Base-by-base conservation (phyloP, 2,329 filamentous ascomycete species). In the Neopestalotiopsis sp. region DNA sequence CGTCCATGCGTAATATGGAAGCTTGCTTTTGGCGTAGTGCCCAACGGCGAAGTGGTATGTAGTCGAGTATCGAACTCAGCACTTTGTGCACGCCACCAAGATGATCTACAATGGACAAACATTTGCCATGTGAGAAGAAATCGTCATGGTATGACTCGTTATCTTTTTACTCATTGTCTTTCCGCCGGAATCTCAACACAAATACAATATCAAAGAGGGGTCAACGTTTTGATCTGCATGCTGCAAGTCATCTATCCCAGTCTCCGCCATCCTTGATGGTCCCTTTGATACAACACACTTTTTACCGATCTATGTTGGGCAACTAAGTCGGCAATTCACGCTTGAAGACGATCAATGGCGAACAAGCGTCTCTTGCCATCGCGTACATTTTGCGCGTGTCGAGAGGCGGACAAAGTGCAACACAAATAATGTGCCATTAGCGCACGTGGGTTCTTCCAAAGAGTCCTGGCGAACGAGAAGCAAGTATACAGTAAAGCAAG, bases 381-480 rank as follows among this genome's bases (percentile, higher is more conserved):
- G 17, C 9, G n/a, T n/a, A 14, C 17, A 20, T 7, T 7, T 52
- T 17, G n/a, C 20, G 45, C 45, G 45, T 52, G 7, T 14, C 17
- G n/a, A 52, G 45, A 52, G 17, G 45, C 34, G 10, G 10, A 9
- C 4, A 14, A 9, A 52, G 45, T 52, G 45, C n/a, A 52, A 52
- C 45, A 34, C 24, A 59, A 34, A 59, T 24, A 59, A 28, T 34
- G 12, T 59, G 24, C 57, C 13, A 34, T 59, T 38, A 38, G 6
- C 32, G 34, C 59, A 62, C 59, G 59, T 62, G 59, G 59, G 24
- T 14, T 34, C 13, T 59, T 30, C 28, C 24, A 59, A 59, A 52
- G 45, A 52, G 45, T 20, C 45, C 17, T 52, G 45, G 45, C 45
- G 45, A 52, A n/a, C 45, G 20, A 20, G 24, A 28, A 28, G 24